phyloP scores from a whole-genome alignment of 2,329 filamentous ascomycete genomes.

The Nigrospora osmanthi region DNA sequence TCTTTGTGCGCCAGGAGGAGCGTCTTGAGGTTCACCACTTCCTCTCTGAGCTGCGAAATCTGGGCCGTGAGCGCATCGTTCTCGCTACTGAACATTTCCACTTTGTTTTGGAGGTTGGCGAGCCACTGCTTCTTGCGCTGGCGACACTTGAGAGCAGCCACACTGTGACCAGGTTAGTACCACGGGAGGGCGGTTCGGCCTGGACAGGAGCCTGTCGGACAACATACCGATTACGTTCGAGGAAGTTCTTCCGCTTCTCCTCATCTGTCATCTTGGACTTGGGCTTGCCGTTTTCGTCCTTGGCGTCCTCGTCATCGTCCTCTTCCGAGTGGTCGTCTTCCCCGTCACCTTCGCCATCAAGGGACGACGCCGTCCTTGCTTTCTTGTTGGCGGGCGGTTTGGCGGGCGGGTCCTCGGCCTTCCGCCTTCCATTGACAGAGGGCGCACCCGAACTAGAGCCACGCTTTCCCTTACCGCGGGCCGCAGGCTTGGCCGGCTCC shows the following conservation, averaged over 20 bases:
- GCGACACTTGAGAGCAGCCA: constrained; percentile 92
- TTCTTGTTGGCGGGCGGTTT: constrained; percentile 67
- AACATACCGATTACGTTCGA: constrained; percentile 86
- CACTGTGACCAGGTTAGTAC: constrained; percentile 43
- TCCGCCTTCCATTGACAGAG: constrained; percentile 62
- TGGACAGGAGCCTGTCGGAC: neutral
- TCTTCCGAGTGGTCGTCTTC: constrained; percentile 35
- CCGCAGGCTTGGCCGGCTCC: constrained; percentile 56
- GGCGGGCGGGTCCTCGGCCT: constrained; percentile 58
- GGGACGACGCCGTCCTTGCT: constrained; percentile 42
- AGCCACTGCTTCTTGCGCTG: constrained; percentile 99
- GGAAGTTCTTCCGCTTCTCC: constrained; percentile 96
- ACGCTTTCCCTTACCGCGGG: constrained; percentile 64
- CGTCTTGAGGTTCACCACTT: constrained; percentile 92
- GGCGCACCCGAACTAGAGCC: constrained; percentile 32
- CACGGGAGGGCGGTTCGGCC: too few relatives aligned
- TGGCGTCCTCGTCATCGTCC: constrained; percentile 48
- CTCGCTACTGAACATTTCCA: constrained; percentile 85
- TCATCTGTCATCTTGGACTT: constrained; percentile 92
- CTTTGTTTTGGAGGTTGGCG: constrained; percentile 86
- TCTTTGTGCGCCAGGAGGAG: constrained; percentile 91
- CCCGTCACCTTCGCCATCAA: constrained; percentile 27
- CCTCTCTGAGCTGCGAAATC: constrained; percentile 78
- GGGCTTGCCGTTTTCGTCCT: constrained; percentile 49
- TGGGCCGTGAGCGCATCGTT: constrained; percentile 82